These are phyloP conservation scores for Fimicolochytrium jonesii DNA, from an alignment of 192 early-diverging fungal genomes.

Conservation along the genomic window DNA sequence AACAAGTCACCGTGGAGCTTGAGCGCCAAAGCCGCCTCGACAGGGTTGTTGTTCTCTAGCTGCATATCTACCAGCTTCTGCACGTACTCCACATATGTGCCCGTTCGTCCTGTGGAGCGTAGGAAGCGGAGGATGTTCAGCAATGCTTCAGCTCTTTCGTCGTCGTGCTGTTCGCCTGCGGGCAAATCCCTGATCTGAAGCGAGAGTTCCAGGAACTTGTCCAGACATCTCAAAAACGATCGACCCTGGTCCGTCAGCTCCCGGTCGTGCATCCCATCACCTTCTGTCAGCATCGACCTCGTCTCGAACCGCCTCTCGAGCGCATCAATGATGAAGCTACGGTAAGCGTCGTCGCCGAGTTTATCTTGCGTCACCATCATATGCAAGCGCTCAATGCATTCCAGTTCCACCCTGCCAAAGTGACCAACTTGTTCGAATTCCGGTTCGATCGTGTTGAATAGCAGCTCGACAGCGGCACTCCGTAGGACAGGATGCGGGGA, in stretches of 20 bases:
- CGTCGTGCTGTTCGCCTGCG: conserved; percentile 47
- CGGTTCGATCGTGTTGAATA: conserved; percentile 37
- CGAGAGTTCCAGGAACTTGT: conserved; percentile 49
- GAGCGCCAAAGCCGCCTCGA: conserved; percentile 66
- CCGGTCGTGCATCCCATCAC: neutral
- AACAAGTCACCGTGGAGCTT: conserved; percentile 65
- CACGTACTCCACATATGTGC: conserved; percentile 66
- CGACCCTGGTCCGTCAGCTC: conserved; percentile 25
- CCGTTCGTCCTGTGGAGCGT: conserved; percentile 49
- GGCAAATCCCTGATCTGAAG: conserved; percentile 53
- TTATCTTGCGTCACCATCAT: conserved; percentile 30
- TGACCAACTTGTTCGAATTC: conserved; percentile 32
- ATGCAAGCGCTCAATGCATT: conserved; percentile 46
- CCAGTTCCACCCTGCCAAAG: conserved; percentile 38
- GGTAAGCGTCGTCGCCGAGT: conserved; percentile 36
- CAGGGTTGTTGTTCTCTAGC: conserved; percentile 44
- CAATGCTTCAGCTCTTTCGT: conserved; percentile 58
- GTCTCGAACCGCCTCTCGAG: conserved; percentile 36
- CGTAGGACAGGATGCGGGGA: conserved; percentile 37
- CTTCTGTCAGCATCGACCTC: conserved; percentile 5
- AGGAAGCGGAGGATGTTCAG: conserved; percentile 65
- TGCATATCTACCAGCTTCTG: conserved; percentile 60
- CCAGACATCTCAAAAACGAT: conserved; percentile 44
- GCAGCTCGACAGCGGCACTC: conserved; percentile 37
- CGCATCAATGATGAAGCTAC: conserved; percentile 41